Evolutionary conservation across 768 basidiomycete genomes (phyloP).

Genomic region (Kwoniella dendrophila): DNA sequence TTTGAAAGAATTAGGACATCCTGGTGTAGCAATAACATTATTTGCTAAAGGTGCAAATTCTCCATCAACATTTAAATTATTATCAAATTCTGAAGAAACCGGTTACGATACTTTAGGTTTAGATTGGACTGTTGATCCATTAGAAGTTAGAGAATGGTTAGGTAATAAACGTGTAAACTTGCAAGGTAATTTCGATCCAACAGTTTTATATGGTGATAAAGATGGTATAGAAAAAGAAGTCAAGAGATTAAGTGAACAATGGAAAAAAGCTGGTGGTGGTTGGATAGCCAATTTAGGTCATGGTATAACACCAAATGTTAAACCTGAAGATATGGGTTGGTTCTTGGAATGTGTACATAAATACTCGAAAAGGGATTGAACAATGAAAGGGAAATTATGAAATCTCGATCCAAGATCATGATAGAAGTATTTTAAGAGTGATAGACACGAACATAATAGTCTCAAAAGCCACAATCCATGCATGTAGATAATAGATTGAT

Average conservation of each 20-base stretch:
- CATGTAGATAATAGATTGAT: too few species aligned
- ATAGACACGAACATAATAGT: not conserved
- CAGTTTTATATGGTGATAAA: constrained; percentile 77
- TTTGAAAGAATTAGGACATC: constrained; percentile 63
- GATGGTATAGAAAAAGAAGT: constrained; percentile 85
- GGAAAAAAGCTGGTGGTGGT: constrained; percentile 66
- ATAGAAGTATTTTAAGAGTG: not conserved
- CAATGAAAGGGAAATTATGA: not conserved
- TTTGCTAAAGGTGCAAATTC: constrained; percentile 85
- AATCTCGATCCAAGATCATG: not conserved
- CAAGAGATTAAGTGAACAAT: constrained; percentile 77
- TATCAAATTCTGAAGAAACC: constrained; percentile 62
- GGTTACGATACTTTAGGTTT: constrained; percentile 88
- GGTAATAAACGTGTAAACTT: constrained; percentile 56
- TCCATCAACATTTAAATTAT: constrained; percentile 66
- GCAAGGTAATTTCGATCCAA: constrained; percentile 94
- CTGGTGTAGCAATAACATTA: constrained; percentile 76
- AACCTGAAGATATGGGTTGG: constrained; percentile 88
- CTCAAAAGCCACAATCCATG: too few species aligned
- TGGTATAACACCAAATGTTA: constrained; percentile 92
- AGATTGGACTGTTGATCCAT: constrained; percentile 86
- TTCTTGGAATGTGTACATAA: constrained; percentile 75
- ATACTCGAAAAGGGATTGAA: constrained; percentile 39
- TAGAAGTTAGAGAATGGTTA: constrained; percentile 67
- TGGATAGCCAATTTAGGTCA: constrained; percentile 98